Evolutionary conservation across 768 basidiomycete species (phyloP).

Genomic region (Hygrocybe coccinea): DNA sequence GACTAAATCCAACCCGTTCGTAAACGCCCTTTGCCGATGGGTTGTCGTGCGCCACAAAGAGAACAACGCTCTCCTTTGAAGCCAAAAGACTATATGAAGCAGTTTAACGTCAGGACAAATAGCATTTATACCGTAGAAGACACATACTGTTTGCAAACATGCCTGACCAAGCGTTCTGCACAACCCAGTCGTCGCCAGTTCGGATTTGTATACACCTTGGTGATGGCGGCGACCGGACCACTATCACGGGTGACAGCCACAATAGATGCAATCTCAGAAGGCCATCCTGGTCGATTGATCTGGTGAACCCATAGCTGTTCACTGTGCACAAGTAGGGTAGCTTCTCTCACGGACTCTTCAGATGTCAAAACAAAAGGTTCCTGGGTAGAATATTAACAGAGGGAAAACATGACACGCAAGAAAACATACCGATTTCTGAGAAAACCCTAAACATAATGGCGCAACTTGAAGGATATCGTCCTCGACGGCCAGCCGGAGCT

Average conservation of each 20-base stretch:
- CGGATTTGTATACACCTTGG: constrained; percentile 49
- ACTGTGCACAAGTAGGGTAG: constrained; percentile 35
- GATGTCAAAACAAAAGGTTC: constrained; percentile 39
- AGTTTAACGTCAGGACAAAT: neutral
- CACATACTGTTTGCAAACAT: constrained; percentile 40
- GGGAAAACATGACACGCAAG: neutral
- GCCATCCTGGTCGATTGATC: constrained; percentile 20
- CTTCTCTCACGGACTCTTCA: constrained; percentile 37
- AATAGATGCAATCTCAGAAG: constrained; percentile 41
- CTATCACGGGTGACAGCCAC: constrained; percentile 47
- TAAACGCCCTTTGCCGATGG: constrained; percentile 42
- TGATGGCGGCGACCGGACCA: constrained; percentile 41
- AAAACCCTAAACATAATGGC: constrained; percentile 41
- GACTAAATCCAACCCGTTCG: constrained; percentile 43
- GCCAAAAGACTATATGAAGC: constrained; percentile 32
- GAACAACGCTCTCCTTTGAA: constrained; percentile 37
- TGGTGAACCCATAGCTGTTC: constrained; percentile 43
- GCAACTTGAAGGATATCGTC: constrained; percentile 24
- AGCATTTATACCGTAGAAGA: neutral
- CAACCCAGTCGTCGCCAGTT: constrained; percentile 40
- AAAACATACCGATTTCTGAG: constrained; percentile 34
- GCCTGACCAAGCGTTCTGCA: constrained; percentile 44
- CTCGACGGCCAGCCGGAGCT: constrained; percentile 11
- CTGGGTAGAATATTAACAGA: neutral
- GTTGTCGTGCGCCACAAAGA: constrained; percentile 47